Evolutionary conservation across 2,329 filamentous ascomycete species (phyloP), one percentile per base, ranked within the genome.

Genomic region (Hypoxylon sp.): DNA sequence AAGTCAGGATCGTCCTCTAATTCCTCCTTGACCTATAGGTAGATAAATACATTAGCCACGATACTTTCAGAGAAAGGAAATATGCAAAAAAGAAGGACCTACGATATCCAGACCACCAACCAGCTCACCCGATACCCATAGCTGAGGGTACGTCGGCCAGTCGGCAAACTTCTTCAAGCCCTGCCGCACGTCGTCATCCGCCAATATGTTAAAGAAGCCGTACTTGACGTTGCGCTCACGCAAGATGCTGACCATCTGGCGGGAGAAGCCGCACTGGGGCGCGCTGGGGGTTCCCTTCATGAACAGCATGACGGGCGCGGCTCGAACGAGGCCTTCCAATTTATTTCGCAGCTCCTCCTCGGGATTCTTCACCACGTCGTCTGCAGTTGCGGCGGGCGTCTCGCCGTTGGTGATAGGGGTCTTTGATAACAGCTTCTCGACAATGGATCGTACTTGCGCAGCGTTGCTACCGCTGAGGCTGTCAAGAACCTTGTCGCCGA

Each of bases 151-250:
- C 0, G 96, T 99, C 8, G 96, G 96, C 96, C 96, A 99, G 68
- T 98, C 96, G n/a, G 94, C 94, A 78, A 90, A 98, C 81, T 96
- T 93, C 85, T 99, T 99, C 75, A 99, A 82, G 0, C 96, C 96
- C 81, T 98, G 95, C 66, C 96, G 87, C 50, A 99, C 96, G 79
- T 98, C 95, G 75, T 99, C 95, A 78, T 99, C 96, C 69, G 96
- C 96, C 73, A 99, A 81, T 70, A 99, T 99, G 78, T 99, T 98
- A 85, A 99, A 99, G 84, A 99, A 99, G 19, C 96, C 96, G 78
- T 98, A 99, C 78, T 97, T 93, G 65, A 99, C 91, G 52, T 91
- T 91, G 76, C 93, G 90, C 81, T 98, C 95, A 55, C 96, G 88
- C 74, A 99, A 81, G 48, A 99, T 87, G 25, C 84, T 89, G 45